Evolutionary conservation across 352 stramenopile species (phyloP).

Genomic region (Globisporangium apiculatum): DNA sequence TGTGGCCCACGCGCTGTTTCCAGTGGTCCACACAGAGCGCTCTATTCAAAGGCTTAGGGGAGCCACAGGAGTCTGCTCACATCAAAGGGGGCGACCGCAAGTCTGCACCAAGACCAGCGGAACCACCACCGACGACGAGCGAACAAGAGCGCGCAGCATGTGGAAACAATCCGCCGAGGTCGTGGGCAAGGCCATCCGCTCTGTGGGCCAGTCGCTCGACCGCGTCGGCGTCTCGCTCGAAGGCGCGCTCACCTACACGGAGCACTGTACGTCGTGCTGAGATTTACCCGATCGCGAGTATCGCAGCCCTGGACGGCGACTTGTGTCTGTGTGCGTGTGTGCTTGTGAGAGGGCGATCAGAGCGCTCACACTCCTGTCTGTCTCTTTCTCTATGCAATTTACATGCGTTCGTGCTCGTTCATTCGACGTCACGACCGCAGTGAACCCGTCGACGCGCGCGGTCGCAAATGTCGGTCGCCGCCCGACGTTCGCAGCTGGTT

Average conservation of each 20-base stretch:
- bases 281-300: not conserved
- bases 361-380: slow-evolving; percentile 1
- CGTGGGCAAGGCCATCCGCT: slow-evolving; percentile 79
- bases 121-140: slow-evolving; percentile 17
- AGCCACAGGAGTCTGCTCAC: not conserved
- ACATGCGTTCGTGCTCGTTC: not conserved
- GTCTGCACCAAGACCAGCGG: slow-evolving; percentile 13
- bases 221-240: slow-evolving; percentile 78
- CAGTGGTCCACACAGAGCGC: not conserved
- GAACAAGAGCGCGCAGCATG: slow-evolving; percentile 34
- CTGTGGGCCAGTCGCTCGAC: slow-evolving; percentile 81
- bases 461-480: slow-evolving; percentile 65
- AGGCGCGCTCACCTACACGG: slow-evolving; percentile 76
- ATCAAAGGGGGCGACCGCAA: not conserved
- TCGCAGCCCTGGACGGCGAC: not conserved
- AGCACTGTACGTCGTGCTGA: slow-evolving; percentile 63
- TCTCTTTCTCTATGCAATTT: not conserved
- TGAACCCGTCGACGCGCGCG: slow-evolving; percentile 77
- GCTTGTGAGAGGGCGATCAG: not conserved
- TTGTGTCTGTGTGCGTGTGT: not conserved
- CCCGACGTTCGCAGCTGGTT: slow-evolving; percentile 41
- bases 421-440: slow-evolving; percentile 18
- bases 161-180: slow-evolving; percentile 56
- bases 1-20: too few relatives aligned
- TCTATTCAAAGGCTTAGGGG: slow-evolving; percentile 1